Evolutionary conservation across 2,329 filamentous ascomycete species (phyloP).

Genomic region (Nigrograna mackinnonii): DNA sequence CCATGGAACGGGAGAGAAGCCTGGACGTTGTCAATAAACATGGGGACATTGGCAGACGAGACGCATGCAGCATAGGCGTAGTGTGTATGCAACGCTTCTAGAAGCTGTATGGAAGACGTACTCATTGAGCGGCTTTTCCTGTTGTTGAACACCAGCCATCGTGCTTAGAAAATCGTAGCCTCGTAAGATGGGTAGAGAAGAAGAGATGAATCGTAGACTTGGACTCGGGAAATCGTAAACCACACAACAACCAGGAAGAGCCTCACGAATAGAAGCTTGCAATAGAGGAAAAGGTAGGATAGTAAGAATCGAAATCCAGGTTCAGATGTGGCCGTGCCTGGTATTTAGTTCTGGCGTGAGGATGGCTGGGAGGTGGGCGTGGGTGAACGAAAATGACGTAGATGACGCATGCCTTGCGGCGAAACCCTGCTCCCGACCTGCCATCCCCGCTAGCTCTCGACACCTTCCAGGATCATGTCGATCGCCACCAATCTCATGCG

Average conservation of each 20-base stretch:
- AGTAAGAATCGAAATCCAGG: too few relatives aligned
- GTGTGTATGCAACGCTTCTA: neutral
- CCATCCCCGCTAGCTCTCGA: conserved; percentile 18
- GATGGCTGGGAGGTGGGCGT: conserved; percentile 23
- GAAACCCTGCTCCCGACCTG: conserved; percentile 27
- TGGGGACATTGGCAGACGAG: neutral
- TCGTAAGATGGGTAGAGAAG: too few relatives aligned
- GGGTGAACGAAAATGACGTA: conserved; percentile 30
- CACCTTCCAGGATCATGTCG: conserved; percentile 25
- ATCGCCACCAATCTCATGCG: conserved; percentile 33
- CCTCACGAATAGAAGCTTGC: too few relatives aligned
- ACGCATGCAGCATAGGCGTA: neutral
- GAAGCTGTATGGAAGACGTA: conserved; percentile 3
- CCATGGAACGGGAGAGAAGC: conserved; percentile 58
- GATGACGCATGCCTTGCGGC: conserved; percentile 30
- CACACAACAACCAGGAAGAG: too few relatives aligned
- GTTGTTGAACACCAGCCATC: conserved; percentile 8
- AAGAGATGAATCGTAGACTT: too few relatives aligned
- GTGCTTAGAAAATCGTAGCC: conserved; percentile 2
- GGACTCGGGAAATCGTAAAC: too few relatives aligned
- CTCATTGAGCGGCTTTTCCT: conserved; percentile 18
- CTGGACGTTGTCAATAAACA: conserved; percentile 26
- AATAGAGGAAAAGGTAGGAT: neutral
- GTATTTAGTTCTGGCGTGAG: conserved; percentile 24
- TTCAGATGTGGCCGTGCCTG: conserved; percentile 26